phyloP scores from a whole-genome alignment of 495 filamentous ascomycete species.

The Cudoniella acicularis region DNA sequence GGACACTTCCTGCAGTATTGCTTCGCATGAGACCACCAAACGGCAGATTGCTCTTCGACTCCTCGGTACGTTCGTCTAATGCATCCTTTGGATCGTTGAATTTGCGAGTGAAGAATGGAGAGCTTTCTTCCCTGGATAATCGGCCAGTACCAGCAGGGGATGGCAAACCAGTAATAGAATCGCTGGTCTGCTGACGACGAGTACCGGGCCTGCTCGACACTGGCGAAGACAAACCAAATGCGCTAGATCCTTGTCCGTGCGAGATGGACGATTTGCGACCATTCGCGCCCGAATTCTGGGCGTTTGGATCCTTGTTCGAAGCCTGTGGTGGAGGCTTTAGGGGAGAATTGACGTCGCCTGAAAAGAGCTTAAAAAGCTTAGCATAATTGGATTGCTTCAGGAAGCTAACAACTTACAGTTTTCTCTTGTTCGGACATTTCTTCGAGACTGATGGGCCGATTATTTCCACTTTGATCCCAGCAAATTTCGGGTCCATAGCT shows the following conservation, averaged over 20 bases:
- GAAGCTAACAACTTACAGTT: slow-evolving; percentile 53
- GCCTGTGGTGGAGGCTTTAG: slow-evolving; percentile 78
- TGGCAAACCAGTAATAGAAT: slow-evolving; percentile 60
- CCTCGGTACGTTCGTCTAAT: slow-evolving; percentile 45
- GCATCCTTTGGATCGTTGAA: slow-evolving; percentile 65
- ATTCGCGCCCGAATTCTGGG: slow-evolving; percentile 47
- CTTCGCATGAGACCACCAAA: slow-evolving; percentile 66
- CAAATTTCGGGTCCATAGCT: slow-evolving; percentile 72
- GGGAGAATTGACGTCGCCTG: slow-evolving; percentile 85
- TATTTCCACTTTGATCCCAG: slow-evolving; percentile 77
- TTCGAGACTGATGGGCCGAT: slow-evolving; percentile 68
- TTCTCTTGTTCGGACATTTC: slow-evolving; percentile 81
- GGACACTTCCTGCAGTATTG: slow-evolving; percentile 51
- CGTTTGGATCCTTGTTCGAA: slow-evolving; percentile 62
- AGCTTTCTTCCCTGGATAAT: slow-evolving; percentile 43
- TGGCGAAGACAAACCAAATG: slow-evolving; percentile 56
- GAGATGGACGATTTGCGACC: slow-evolving; percentile 77
- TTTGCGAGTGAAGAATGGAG: slow-evolving; percentile 66
- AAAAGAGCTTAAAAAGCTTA: slow-evolving; percentile 57
- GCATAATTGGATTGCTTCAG: slow-evolving; percentile 5
- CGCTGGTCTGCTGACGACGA: slow-evolving; percentile 83
- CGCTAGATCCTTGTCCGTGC: slow-evolving; percentile 42
- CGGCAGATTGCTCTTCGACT: slow-evolving; percentile 45
- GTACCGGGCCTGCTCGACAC: slow-evolving; percentile 63
- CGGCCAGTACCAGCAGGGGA: slow-evolving; percentile 47